Conservation (phyloP, 352 stramenopile genomes). For the Elongisporangium prolatum region DNA sequence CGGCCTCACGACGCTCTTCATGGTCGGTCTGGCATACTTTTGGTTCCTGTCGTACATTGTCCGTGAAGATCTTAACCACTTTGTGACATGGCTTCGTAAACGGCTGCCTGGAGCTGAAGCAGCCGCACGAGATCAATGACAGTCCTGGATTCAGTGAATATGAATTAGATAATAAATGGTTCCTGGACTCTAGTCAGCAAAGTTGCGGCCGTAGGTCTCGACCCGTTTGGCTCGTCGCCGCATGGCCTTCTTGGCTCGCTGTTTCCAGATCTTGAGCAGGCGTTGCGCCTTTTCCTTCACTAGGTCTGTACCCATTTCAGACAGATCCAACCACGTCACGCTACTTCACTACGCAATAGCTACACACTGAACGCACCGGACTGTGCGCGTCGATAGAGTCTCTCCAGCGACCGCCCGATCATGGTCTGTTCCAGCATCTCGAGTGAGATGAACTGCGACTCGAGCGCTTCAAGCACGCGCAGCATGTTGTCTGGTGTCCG, state of each 20-base stretch:
- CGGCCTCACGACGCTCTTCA: slow-evolving; percentile 22
- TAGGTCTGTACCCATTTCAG: slow-evolving; percentile 9
- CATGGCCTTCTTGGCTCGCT: slow-evolving; percentile 61
- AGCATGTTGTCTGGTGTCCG: slow-evolving; percentile 42
- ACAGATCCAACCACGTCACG: not conserved
- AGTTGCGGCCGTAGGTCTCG: slow-evolving; percentile 67
- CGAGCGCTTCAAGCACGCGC: slow-evolving; percentile 43
- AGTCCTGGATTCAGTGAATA: too few species aligned
- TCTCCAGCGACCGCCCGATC: slow-evolving; percentile 33
- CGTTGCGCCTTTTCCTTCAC: slow-evolving; percentile 32
- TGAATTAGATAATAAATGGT: too few species aligned
- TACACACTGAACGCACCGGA: slow-evolving; percentile 1
- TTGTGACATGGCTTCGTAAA: slow-evolving; percentile 20
- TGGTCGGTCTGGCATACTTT: slow-evolving; percentile 53
- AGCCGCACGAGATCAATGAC: too few species aligned
- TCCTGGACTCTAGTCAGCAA: slow-evolving; percentile 47
- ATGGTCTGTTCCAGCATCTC: slow-evolving; percentile 79
- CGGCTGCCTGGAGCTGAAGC: not conserved
- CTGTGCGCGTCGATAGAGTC: slow-evolving; percentile 21
- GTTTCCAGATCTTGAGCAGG: slow-evolving; percentile 64
- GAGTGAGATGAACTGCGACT: slow-evolving; percentile 67
- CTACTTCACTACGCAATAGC: not conserved
- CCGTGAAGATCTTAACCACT: slow-evolving; percentile 27
- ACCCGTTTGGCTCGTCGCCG: slow-evolving; percentile 47
- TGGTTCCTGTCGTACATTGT: slow-evolving; percentile 70